Conservation (phyloP, 2,329 filamentous ascomycete genomes). For the Dryadomyces quercus-mongolicae region DNA sequence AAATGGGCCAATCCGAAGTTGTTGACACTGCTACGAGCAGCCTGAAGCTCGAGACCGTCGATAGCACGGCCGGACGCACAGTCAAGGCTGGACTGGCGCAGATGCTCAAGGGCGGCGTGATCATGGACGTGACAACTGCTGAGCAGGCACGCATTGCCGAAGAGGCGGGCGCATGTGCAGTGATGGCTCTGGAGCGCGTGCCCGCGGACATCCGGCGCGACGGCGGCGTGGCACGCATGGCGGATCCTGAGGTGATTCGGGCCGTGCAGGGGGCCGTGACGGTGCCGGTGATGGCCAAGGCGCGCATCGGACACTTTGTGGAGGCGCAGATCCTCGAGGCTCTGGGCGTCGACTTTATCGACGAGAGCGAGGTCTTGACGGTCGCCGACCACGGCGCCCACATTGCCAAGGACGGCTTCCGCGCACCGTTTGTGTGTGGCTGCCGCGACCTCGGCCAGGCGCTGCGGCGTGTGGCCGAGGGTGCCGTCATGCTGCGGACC, state of each 20-base stretch:
- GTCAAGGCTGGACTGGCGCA: slow-evolving; percentile 93
- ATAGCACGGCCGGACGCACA: slow-evolving; percentile 17
- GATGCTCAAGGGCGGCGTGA: slow-evolving; percentile 98
- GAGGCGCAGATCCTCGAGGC: slow-evolving; percentile 97
- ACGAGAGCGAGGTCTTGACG: slow-evolving; percentile 95
- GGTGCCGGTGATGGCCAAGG: slow-evolving; percentile 98
- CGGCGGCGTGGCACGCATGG: slow-evolving; percentile 95
- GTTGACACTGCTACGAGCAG: no score
- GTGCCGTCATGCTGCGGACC: slow-evolving; percentile 96
- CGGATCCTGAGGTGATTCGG: slow-evolving; percentile 85
- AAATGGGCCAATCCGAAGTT: not conserved
- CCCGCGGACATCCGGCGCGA: slow-evolving; percentile 89
- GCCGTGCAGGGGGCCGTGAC: slow-evolving; percentile 92
- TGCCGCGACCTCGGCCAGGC: slow-evolving; percentile 93
- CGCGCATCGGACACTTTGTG: slow-evolving; percentile 92
- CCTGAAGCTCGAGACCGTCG: not conserved
- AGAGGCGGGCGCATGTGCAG: slow-evolving; percentile 86
- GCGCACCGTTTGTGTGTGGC: slow-evolving; percentile 87
- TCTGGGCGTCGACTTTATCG: slow-evolving; percentile 92
- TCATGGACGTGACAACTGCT: slow-evolving; percentile 96
- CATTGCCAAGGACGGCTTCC: slow-evolving; percentile 77
- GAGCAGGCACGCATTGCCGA: slow-evolving; percentile 94
- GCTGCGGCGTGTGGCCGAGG: slow-evolving; percentile 78
- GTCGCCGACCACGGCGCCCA: slow-evolving; percentile 85
- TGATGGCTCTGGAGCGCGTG: slow-evolving; percentile 97